These are phyloP conservation scores for Aspergillus kassunensis DNA, from an alignment of 495 filamentous ascomycete species.

Conservation along the genomic window DNA sequence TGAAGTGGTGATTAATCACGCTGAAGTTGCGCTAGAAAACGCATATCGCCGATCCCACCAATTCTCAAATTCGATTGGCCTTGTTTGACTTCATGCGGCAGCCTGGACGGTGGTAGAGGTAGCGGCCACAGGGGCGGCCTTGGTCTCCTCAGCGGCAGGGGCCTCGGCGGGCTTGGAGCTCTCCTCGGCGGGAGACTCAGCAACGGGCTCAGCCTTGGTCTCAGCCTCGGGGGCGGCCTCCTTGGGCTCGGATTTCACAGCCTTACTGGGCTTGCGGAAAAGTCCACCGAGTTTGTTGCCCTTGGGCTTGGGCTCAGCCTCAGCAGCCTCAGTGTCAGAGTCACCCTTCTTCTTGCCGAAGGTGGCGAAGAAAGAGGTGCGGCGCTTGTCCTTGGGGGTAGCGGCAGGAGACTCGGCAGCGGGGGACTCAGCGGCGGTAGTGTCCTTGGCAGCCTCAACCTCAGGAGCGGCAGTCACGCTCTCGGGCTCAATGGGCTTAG, in stretches of 20 bases:
- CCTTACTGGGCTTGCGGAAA: conserved; percentile 56
- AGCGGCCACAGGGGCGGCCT: conserved; percentile 31
- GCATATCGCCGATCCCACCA: conserved; percentile 38
- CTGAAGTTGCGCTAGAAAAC: conserved; percentile 13
- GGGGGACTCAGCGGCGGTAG: conserved; percentile 29
- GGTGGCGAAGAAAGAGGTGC: conserved; percentile 52
- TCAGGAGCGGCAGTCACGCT: conserved; percentile 40
- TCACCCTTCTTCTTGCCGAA: conserved; percentile 51
- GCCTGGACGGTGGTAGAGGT: conserved; percentile 45
- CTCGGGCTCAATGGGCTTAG: conserved; percentile 44
- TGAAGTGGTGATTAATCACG: conserved; percentile 9
- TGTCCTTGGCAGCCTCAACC: conserved; percentile 37
- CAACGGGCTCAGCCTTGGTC: conserved; percentile 14
- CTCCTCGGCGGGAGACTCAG: conserved; percentile 36
- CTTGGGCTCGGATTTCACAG: conserved; percentile 38
- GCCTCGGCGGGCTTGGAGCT: conserved; percentile 27
- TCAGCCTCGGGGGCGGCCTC: conserved; percentile 36
- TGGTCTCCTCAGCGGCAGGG: conserved; percentile 30
- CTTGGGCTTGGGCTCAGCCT: conserved; percentile 49
- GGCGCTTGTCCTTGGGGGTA: conserved; percentile 49
- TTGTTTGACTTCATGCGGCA: conserved; percentile 41
- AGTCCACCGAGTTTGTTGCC: conserved; percentile 51
- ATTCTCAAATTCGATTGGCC: conserved; percentile 38
- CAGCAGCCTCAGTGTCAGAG: conserved; percentile 48
- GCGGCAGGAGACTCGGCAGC: conserved; percentile 30